Percentiles rank a stretch among this genome's conserved stretches.
Conservation (phyloP, 2,329 filamentous ascomycete genomes). For the Aspergillus carbonarius region DNA sequence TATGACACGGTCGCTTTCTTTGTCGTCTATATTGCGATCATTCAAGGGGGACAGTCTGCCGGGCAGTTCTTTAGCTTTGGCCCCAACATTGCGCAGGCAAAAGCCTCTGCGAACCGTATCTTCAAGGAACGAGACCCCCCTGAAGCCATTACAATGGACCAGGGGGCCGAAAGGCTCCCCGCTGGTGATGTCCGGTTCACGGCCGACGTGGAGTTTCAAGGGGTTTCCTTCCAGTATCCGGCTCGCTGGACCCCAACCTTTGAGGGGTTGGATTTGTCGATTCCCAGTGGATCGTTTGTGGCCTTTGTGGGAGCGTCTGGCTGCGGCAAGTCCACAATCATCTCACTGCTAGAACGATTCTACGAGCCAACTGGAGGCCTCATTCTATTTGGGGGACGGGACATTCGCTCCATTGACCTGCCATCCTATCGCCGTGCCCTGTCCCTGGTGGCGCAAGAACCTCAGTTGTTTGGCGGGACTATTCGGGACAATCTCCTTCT, state of each 20-base stretch:
- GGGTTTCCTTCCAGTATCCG: conserved; percentile 40
- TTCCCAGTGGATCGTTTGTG: conserved; percentile 39
- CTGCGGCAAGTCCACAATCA: conserved; percentile 65
- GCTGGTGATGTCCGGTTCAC: not conserved
- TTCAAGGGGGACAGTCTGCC: conserved; percentile 66
- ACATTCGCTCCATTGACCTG: conserved; percentile 31
- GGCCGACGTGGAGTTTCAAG: conserved; percentile 28
- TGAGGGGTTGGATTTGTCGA: conserved; percentile 30
- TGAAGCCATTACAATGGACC: not conserved
- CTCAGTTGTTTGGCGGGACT: conserved; percentile 45
- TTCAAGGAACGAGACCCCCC: conserved; percentile 25
- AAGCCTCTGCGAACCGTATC: conserved; percentile 39
- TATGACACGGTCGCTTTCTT: conserved; percentile 52
- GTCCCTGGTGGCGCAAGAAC: conserved; percentile 45
- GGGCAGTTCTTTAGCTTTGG: conserved; percentile 68
- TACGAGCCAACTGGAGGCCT: conserved; percentile 61
- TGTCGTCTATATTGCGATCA: conserved; percentile 63
- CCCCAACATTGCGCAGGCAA: conserved; percentile 51
- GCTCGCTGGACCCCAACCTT: conserved; percentile 33
- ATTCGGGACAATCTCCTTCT: conserved; percentile 51
- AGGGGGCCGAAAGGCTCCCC: not conserved
- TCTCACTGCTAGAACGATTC: conserved; percentile 61
- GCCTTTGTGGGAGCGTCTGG: conserved; percentile 63
- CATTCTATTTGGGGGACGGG: conserved; percentile 36
- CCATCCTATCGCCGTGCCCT: conserved; percentile 32